Conservation (phyloP, 768 basidiomycete species). For the Lentinula detonsa region DNA sequence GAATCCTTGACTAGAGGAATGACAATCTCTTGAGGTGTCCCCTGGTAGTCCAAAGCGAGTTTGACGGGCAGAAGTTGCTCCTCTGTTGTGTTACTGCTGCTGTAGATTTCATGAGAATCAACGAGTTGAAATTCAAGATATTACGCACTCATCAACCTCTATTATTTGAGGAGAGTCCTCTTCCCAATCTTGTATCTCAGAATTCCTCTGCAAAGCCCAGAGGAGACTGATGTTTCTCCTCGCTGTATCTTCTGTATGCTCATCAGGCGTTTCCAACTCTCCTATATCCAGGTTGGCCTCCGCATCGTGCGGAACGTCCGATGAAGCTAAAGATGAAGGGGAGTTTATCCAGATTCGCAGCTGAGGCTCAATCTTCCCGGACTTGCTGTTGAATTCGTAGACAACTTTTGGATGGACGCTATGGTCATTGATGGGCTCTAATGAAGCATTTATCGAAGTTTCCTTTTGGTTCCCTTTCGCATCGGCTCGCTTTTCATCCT, state of each 20-base stretch:
- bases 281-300: slow-evolving; percentile 13
- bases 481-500: slow-evolving; percentile 2
- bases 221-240: neutral
- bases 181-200: neutral
- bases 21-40: slow-evolving; percentile 44
- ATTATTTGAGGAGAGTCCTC: neutral
- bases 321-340: slow-evolving; percentile 11
- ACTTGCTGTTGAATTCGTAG: slow-evolving; percentile 50
- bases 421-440: neutral
- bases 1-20: slow-evolving; percentile 78
- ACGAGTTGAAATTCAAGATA: neutral
- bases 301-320: slow-evolving; percentile 5
- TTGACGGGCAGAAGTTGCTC: neutral
- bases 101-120: neutral
- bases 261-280: slow-evolving; percentile 8
- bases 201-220: slow-evolving; percentile 6
- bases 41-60: neutral
- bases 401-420: slow-evolving; percentile 25
- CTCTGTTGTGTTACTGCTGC: neutral
- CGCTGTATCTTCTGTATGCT: neutral
- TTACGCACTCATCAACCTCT: slow-evolving; percentile 2
- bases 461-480: slow-evolving; percentile 20
- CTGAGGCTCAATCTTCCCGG: slow-evolving; percentile 48
- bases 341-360: slow-evolving; percentile 44
- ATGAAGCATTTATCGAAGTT: neutral